Evolutionary conservation across 108 stramenopile species (phyloP).

Genomic region (Conticribra weissflogii): DNA sequence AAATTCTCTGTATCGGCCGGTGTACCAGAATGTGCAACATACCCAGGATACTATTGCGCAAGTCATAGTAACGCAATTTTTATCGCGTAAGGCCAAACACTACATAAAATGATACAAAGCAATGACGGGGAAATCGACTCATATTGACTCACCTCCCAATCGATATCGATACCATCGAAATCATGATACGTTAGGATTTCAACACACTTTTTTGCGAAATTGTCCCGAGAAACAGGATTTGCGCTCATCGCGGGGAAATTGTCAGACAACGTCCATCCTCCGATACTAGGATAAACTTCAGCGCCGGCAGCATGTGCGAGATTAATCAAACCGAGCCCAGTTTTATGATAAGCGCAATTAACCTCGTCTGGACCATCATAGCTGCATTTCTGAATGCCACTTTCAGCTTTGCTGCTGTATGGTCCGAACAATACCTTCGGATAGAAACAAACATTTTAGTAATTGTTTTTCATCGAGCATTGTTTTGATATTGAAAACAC

Average conservation of each 20-base stretch:
- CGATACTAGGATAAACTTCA: conserved; percentile 49
- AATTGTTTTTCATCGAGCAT: too few relatives aligned
- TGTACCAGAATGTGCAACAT: conserved; percentile 37
- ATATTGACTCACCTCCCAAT: conserved; percentile 33
- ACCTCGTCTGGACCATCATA: conserved; percentile 35
- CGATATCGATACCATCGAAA: conserved; percentile 51
- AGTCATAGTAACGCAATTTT: too few relatives aligned
- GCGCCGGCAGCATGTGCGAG: conserved; percentile 35
- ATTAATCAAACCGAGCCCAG: conserved; percentile 32
- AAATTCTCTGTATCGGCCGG: conserved; percentile 42
- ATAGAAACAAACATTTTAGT: too few relatives aligned
- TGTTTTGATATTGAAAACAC: too few relatives aligned
- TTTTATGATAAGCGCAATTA: conserved; percentile 34
- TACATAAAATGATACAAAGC: not conserved
- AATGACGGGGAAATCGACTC: not conserved
- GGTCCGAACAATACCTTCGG: conserved; percentile 41
- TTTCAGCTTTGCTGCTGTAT: conserved; percentile 15
- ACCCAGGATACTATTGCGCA: conserved; percentile 38
- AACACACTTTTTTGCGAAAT: conserved; percentile 44
- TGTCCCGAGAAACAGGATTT: conserved; percentile 23
- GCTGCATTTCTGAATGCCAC: conserved; percentile 34
- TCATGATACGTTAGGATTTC: conserved; percentile 39
- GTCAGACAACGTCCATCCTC: conserved; percentile 47
- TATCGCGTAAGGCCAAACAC: not conserved
- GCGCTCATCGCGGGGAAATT: conserved; percentile 37